Evolutionary conservation across 306 rosid species (phyloP).

Genomic region (Heteromeles arbutifolia): DNA sequence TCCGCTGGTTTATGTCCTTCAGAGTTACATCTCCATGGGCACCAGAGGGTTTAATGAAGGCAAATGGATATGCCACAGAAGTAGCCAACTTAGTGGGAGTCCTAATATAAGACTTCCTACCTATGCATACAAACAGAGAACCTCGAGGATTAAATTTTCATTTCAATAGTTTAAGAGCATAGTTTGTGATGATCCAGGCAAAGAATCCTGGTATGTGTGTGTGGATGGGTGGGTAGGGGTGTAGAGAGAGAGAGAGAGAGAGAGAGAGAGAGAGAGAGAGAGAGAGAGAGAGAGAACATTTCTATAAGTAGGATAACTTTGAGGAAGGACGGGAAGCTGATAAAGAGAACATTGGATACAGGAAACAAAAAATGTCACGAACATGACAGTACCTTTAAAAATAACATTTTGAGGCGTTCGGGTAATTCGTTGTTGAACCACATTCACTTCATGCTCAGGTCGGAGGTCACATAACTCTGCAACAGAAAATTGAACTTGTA

Average conservation of each 20-base stretch:
- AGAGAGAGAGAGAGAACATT: too few relatives aligned
- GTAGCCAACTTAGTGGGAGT: slow-evolving; percentile 65
- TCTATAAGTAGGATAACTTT: neutral
- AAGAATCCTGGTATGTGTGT: neutral
- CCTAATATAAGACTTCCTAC: slow-evolving; percentile 60
- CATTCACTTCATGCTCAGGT: slow-evolving; percentile 41
- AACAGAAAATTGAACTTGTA: slow-evolving; percentile 3
- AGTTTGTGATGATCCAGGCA: neutral
- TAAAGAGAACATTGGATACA: neutral
- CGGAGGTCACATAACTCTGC: slow-evolving; percentile 43
- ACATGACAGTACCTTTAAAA: slow-evolving; percentile 53
- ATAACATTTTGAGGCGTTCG: slow-evolving; percentile 46
- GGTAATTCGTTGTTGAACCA: slow-evolving; percentile 28
- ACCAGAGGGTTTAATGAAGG: slow-evolving; percentile 78
- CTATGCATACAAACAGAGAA: slow-evolving; percentile 37
- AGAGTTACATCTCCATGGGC: slow-evolving; percentile 80
- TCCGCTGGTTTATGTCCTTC: slow-evolving; percentile 87
- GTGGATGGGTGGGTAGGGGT: too few relatives aligned
- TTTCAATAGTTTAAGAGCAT: neutral
- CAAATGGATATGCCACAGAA: slow-evolving; percentile 88
- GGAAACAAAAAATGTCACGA: slow-evolving; percentile 9
- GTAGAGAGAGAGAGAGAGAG: too few relatives aligned
- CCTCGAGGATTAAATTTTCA: slow-evolving; percentile 12
- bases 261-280: too few relatives aligned
- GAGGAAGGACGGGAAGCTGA: neutral